These are phyloP conservation scores for Agrocybe chaxingu DNA, from an alignment of 768 basidiomycete species.

Conservation along the genomic window DNA sequence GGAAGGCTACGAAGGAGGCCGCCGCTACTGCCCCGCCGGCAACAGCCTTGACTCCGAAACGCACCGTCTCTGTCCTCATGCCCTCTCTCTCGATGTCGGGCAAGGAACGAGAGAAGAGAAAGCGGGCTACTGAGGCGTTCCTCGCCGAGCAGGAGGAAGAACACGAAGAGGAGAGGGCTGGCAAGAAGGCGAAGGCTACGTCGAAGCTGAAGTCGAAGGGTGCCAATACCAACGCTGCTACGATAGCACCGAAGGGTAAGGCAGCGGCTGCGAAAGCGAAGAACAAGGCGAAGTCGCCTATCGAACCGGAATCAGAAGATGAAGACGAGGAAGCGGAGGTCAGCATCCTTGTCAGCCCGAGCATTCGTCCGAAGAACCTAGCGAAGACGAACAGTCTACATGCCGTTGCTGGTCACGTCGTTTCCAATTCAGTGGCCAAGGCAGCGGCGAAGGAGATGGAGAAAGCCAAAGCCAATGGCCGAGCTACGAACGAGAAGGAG, in stretches of 20 bases:
- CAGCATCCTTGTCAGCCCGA: neutral
- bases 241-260: neutral
- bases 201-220: conserved; percentile 3
- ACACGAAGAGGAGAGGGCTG: too few relatives aligned
- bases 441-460: neutral
- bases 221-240: neutral
- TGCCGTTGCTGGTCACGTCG: too few relatives aligned
- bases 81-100: conserved; percentile 9
- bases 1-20: conserved; percentile 1
- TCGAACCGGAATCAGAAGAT: neutral
- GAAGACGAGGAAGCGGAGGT: conserved; percentile 3
- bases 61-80: conserved; percentile 12
- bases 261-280: neutral
- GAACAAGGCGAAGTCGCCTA: conserved; percentile 2
- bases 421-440: neutral
- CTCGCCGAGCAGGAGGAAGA: too few relatives aligned
- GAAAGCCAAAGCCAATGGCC: neutral
- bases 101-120: neutral
- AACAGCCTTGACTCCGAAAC: conserved; percentile 4
- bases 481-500: conserved; percentile 7
- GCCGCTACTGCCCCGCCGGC: neutral
- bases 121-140: too few relatives aligned
- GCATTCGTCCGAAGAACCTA: neutral
- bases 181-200: neutral
- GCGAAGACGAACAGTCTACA: neutral